Evolutionary conservation across 2,329 filamentous ascomycete genomes (phyloP).

Genomic region (Dryadomyces sulphureus): DNA sequence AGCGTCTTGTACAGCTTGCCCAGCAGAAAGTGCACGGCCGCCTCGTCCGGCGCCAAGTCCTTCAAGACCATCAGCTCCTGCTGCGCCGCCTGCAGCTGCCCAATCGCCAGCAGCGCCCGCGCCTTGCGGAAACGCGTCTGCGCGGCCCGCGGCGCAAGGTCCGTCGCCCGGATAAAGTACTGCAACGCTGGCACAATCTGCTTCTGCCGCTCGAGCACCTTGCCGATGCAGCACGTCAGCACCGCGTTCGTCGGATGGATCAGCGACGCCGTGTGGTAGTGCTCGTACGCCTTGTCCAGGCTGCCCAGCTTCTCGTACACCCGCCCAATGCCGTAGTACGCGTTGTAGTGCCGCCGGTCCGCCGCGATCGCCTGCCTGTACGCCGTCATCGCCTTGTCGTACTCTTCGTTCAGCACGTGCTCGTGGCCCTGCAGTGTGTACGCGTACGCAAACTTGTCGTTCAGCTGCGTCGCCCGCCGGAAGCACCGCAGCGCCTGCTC

Average conservation of each 20-base stretch:
- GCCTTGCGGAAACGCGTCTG: conserved; percentile 90
- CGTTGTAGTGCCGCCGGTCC: conserved; percentile 86
- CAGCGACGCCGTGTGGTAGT: conserved; percentile 73
- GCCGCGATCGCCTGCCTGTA: conserved; percentile 78
- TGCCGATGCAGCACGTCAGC: conserved; percentile 81
- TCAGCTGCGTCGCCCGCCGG: conserved; percentile 80
- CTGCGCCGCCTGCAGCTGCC: conserved; percentile 55
- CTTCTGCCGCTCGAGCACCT: conserved; percentile 78
- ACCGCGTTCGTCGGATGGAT: conserved; percentile 95
- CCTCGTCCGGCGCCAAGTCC: conserved; percentile 83
- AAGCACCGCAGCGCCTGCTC: conserved; percentile 92
- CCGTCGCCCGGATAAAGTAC: conserved; percentile 70
- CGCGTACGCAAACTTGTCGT: conserved; percentile 84
- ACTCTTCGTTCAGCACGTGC: conserved; percentile 90
- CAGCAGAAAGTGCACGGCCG: conserved; percentile 88
- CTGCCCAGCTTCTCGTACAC: conserved; percentile 86
- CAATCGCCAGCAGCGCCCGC: conserved; percentile 65
- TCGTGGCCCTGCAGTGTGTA: conserved; percentile 95
- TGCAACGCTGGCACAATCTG: conserved; percentile 63
- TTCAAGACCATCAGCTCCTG: conserved; percentile 77
- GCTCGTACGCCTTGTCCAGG: conserved; percentile 78
- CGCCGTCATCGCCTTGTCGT: conserved; percentile 78
- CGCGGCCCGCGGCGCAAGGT: conserved; percentile 66
- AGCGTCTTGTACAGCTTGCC: conserved; percentile 67
- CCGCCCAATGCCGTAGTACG: conserved; percentile 79